Evolutionary conservation across 2,329 filamentous ascomycete species (phyloP), one percentile per base, ranked within the genome.

Genomic region (Pseudogymnoascus sp.): DNA sequence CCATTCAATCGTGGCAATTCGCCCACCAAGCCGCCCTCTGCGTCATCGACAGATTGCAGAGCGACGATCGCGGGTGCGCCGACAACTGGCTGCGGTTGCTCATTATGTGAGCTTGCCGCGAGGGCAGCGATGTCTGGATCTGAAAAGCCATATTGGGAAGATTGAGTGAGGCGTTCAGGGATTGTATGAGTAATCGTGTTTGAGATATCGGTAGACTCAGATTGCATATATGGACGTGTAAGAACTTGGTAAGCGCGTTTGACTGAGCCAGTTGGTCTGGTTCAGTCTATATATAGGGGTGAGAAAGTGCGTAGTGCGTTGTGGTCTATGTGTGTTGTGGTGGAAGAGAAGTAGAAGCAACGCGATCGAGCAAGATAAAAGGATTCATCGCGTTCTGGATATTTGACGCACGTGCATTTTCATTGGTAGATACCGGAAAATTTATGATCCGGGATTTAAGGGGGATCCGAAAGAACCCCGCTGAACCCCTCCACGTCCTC

Each of bases 181-280:
- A 75, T 66, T 68, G 74, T 69, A 65, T 75, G 75, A 67, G 70
- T 73, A 70, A 70, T 71, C 68, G 71, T 71, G 75, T 77, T 72
- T 74, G 76, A 75, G 79, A 71, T 76, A 73, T 79, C 77, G 69
- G 71, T 71, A 67, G 77, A 77, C 79, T 80, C 81, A 81, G 77
- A 79, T 79, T 86, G 84, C 84, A 87, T 87, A 84, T 81, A 87
- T 84, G 75, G 79, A 73, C 73, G 73, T 74, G 71, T 67, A 31
- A 61, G 62, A 58, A 65, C 55, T 39, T 63, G 41, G 63, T 48
- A 64, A 44, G 41, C 42, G 62, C 48, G 29, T 63, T 65, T 68
- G 71, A 73, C 71, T 73, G 71, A 71, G 66, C 71, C 71, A 69
- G 69, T 62, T 60, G 59, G 17, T 61, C 21, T 51, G 59, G 35